Percentiles rank a stretch among this genome's conserved stretches.
phyloP scores from a whole-genome alignment of 1,284 basidiomycete species.

The Heterobasidion irregulare region DNA sequence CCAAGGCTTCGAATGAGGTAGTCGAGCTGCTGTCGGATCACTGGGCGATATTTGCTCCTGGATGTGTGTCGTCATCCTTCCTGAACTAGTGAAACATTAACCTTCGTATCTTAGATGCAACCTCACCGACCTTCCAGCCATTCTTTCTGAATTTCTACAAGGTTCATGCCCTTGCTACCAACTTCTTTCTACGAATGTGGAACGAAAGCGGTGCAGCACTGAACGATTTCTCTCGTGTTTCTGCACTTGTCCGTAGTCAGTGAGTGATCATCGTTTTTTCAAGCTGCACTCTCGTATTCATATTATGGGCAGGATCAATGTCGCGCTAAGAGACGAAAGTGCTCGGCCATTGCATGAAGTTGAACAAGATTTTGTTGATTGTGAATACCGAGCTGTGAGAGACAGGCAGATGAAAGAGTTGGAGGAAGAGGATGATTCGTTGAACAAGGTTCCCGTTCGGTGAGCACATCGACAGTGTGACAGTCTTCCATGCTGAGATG shows the following conservation, averaged over 20 bases:
- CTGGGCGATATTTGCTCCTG: conserved; percentile 75
- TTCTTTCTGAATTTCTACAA: conserved; percentile 85
- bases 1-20: conserved; percentile 80
- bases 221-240: conserved; percentile 77
- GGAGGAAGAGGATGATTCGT: conserved; percentile 84
- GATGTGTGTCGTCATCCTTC: conserved; percentile 40
- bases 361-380: conserved; percentile 78
- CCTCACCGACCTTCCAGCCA: conserved; percentile 79
- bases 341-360: conserved; percentile 79
- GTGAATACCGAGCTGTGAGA: conserved; percentile 81
- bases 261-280: conserved; percentile 29
- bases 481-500: conserved; percentile 3
- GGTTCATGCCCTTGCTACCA: conserved; percentile 77
- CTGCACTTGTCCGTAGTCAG: conserved; percentile 83
- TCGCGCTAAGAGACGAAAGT: conserved; percentile 72
- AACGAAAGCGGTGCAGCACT: conserved; percentile 80
- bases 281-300: conserved; percentile 3
- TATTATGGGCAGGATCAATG: conserved; percentile 50
- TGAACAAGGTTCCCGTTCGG: conserved; percentile 81
- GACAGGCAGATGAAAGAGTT: conserved; percentile 93
- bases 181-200: conserved; percentile 95
- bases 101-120: conserved; percentile 41
- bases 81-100: not conserved
- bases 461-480: conserved; percentile 25
- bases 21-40: conserved; percentile 85